Evolutionary conservation across 1,284 basidiomycete genomes (phyloP).

Genomic region (Takashimella koratensis): DNA sequence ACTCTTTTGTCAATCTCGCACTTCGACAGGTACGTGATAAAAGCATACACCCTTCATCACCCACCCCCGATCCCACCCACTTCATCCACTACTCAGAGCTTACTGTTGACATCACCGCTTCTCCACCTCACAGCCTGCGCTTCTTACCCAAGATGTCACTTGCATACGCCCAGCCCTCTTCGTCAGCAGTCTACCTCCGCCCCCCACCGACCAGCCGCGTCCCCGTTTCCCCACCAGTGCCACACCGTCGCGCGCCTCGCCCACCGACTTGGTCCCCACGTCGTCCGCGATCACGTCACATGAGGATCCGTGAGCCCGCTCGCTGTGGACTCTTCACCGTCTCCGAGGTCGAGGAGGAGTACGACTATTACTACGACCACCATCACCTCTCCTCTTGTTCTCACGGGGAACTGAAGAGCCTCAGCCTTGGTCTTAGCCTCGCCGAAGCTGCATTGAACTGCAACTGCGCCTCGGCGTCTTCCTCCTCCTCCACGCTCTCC

Average conservation of each 20-base stretch:
- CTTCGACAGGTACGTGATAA: too few species aligned
- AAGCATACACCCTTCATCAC: too few species aligned
- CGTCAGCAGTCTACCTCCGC: too few species aligned
- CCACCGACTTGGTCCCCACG: constrained; percentile 23
- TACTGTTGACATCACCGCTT: too few species aligned
- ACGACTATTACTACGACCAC: neutral
- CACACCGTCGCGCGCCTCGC: constrained; percentile 24
- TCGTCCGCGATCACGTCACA: constrained; percentile 25
- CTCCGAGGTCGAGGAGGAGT: constrained; percentile 23
- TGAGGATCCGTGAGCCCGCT: constrained; percentile 28
- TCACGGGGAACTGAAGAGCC: neutral
- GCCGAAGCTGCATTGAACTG: neutral
- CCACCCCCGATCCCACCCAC: too few species aligned
- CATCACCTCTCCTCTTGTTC: neutral
- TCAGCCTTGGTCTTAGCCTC: neutral
- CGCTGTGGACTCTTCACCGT: constrained; percentile 35
- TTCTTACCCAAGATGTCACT: too few species aligned
- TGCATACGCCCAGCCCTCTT: too few species aligned
- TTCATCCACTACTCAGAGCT: too few species aligned
- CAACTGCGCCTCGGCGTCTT: neutral
- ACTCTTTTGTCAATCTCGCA: too few species aligned
- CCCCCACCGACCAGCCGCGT: neutral
- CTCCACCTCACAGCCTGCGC: too few species aligned
- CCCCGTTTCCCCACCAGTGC: constrained; percentile 24
- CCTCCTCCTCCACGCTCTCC: neutral